Conservation (phyloP, 2,329 filamentous ascomycete species). For the Colletotrichum sp. region DNA sequence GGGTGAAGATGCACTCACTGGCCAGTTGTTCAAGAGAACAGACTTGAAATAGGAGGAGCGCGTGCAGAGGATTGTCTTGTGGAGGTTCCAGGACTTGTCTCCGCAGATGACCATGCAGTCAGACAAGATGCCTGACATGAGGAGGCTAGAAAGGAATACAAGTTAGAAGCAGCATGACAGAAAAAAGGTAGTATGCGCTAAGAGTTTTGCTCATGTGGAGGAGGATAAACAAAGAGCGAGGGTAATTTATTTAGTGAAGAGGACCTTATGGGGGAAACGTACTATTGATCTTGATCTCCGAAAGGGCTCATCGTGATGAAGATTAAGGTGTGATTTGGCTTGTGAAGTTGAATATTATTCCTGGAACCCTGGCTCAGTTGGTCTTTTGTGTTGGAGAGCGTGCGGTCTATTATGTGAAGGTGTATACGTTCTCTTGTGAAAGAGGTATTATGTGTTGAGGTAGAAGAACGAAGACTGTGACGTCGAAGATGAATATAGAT, state of each 20-base stretch:
- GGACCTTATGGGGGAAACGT: neutral
- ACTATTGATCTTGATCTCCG: neutral
- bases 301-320: neutral
- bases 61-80: neutral
- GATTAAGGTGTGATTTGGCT: neutral
- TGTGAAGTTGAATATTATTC: neutral
- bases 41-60: neutral
- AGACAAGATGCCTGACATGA: neutral
- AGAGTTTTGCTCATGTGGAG: neutral
- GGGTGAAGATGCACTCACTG: neutral
- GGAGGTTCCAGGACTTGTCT: neutral
- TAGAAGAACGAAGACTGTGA: neutral
- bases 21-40: neutral
- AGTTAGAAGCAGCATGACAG: neutral
- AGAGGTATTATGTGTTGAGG: neutral
- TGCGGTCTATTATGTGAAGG: neutral
- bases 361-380: fast-evolving
- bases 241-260: neutral
- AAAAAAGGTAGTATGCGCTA: fast-evolving
- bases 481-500: neutral
- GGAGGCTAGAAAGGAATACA: neutral
- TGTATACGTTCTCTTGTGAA: neutral
- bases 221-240: neutral
- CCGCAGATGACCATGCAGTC: neutral
- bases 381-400: fast-evolving